A percentile compares a stretch with the other conserved stretches of the same genome.
Conservation (phyloP, 2,329 filamentous ascomycete genomes). For the Acephala macrosclerotiorum region DNA sequence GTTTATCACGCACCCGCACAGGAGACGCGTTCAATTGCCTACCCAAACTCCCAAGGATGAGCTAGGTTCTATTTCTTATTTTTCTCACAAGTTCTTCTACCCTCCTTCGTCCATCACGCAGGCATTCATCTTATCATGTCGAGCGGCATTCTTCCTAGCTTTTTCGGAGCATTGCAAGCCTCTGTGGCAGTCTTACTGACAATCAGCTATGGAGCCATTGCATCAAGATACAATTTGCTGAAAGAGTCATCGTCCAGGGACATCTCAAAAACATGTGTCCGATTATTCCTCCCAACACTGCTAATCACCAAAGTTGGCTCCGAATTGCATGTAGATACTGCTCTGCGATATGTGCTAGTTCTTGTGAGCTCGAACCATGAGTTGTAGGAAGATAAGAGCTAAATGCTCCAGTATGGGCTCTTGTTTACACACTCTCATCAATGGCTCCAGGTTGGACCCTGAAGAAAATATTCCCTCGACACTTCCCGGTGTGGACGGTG, state of each 20-base stretch:
- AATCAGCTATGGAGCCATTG: conserved; percentile 58
- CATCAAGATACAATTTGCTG: conserved; percentile 57
- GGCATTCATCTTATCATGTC: conserved; percentile 22
- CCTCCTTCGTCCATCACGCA: neutral
- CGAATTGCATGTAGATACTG: conserved; percentile 56
- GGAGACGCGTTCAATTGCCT: too few species aligned
- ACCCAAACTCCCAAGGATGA: too few species aligned
- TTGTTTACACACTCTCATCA: conserved; percentile 56
- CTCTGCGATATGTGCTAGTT: conserved; percentile 55
- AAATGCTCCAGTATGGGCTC: conserved; percentile 53
- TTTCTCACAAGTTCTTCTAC: neutral
- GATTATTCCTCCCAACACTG: conserved; percentile 60
- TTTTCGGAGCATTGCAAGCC: conserved; percentile 61
- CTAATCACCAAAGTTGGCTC: conserved; percentile 60
- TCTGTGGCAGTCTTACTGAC: conserved; percentile 61
- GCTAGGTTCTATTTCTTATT: neutral
- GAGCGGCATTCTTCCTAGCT: conserved; percentile 39
- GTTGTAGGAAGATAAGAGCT: neutral
- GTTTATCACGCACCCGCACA: neutral
- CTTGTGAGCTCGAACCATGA: conserved; percentile 45
- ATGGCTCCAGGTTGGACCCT: conserved; percentile 53
- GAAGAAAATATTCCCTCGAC: conserved; percentile 49
- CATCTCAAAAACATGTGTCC: conserved; percentile 59
- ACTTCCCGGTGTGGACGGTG: conserved; percentile 59
- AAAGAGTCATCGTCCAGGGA: conserved; percentile 56